phyloP scores from a whole-genome alignment of 208 protist genomes.

The Leishmania martiniquensis region DNA sequence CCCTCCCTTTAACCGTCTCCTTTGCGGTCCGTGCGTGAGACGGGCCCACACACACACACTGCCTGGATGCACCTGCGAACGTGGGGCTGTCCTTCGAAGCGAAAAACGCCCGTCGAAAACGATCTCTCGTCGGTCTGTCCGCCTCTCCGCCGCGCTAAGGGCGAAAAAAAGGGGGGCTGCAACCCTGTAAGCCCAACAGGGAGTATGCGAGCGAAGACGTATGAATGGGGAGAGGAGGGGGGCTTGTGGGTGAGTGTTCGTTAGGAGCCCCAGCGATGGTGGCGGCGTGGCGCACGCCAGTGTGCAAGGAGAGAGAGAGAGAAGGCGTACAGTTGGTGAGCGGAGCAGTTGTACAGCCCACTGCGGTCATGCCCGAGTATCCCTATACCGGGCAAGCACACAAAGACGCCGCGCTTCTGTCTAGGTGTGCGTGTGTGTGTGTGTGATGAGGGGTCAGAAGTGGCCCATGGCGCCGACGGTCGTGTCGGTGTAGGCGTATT shows the following conservation, averaged over 20 bases:
- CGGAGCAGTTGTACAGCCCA: not conserved
- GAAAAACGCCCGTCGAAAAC: too few relatives aligned
- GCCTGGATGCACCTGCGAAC: not conserved
- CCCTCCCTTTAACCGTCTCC: not conserved
- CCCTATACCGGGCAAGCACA: too few relatives aligned
- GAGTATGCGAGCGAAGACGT: too few relatives aligned
- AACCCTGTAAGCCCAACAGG: too few relatives aligned
- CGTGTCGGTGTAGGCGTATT: not conserved
- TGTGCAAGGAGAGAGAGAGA: not conserved
- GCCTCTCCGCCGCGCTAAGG: too few relatives aligned
- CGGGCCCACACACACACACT: too few relatives aligned
- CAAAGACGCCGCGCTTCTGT: too few relatives aligned
- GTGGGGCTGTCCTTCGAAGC: too few relatives aligned
- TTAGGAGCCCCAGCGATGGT: not conserved
- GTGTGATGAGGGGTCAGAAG: not conserved
- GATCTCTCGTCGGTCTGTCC: too few relatives aligned
- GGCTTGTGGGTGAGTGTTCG: not conserved
- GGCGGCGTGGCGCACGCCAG: not conserved
- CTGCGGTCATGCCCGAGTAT: too few relatives aligned
- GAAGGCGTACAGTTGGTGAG: conserved; percentile 6
- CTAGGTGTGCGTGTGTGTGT: not conserved
- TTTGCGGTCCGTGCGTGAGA: not conserved
- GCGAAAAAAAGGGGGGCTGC: too few relatives aligned
- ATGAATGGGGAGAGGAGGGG: too few relatives aligned
- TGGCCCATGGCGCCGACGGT: not conserved